Base-by-base conservation (phyloP, 1,284 basidiomycete genomes). In the Cutaneotrichosporon mucoides region DNA sequence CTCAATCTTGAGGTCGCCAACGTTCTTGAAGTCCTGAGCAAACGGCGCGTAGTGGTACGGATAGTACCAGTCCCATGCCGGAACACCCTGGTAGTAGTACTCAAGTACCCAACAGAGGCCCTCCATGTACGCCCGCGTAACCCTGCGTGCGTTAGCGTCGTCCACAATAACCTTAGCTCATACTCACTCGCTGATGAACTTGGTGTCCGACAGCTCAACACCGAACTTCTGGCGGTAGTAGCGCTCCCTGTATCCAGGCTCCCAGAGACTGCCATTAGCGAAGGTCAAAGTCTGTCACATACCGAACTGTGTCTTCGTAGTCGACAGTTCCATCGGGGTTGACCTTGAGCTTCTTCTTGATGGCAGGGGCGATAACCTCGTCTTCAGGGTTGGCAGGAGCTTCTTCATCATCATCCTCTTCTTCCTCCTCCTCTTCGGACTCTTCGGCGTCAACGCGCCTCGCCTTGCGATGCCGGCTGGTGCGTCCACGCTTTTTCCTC, bases 21-120 rank as follows among this genome's bases (percentile, higher is more conserved):
- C 80, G 53, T 92, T 87, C 58, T 85, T 84, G 69, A 99, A 98
- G 76, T 99, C 96, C 60, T 89, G 88, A 6, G 96, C 96, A 75
- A 99, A 99, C 1, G 96, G 96, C 5, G 96, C 92, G 75, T 95
- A 99, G 79, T 99, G 95, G 73, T 90, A 96, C 0, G 96, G 96
- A 74, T 98, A 99, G 79, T 89, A 99, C 96, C 96, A 99, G 70
- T 93, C 87, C 96, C 96, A 99, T 1, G 93, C 95, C 5, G 95
- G 92, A 71, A 91, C 92, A 66, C 96, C 96, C 84, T 98, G 95
- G 78, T 98, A 99, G 75, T 99, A 99, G 79, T 99, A 99, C 61
- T 89, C 88, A 54, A 99, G 79, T 0, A 99, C 96, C 96, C 96
- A 99, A 59, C 87, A 87, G 53, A 99, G 82, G 45, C 96, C 96